Conservation (phyloP, 768 basidiomycete species). For the Postia placenta region DNA sequence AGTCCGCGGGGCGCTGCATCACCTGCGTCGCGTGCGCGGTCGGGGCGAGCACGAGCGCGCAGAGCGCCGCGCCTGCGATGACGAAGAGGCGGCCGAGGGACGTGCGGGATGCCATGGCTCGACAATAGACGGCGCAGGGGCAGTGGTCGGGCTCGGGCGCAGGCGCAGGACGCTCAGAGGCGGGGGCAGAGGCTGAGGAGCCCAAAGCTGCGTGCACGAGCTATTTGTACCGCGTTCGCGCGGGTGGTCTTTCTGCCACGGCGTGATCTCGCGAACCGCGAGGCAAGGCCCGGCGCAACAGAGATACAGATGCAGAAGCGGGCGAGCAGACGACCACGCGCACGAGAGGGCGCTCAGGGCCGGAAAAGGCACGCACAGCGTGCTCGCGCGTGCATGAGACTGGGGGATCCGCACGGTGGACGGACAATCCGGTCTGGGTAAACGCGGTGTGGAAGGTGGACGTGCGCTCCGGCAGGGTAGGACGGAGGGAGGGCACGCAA, state of each 20-base stretch:
- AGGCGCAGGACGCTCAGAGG: neutral
- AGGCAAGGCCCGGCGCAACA: neutral
- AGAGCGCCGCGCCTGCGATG: conserved; percentile 1
- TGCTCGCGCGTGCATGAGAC: neutral
- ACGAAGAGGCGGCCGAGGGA: neutral
- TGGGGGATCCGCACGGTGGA: neutral
- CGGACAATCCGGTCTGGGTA: too few relatives aligned
- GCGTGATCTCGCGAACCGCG: neutral
- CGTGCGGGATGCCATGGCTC: neutral
- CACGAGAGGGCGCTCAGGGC: neutral
- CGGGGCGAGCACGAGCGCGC: conserved; percentile 16
- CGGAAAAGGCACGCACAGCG: too few relatives aligned
- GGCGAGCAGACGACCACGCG: neutral
- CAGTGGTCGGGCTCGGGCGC: neutral
- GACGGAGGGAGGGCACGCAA: too few relatives aligned
- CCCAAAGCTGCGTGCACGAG: neutral
- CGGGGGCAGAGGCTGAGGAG: neutral
- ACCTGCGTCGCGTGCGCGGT: conserved; percentile 35
- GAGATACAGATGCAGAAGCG: neutral
- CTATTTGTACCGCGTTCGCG: neutral
- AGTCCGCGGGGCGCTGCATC: conserved; percentile 47
- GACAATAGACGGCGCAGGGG: neutral
- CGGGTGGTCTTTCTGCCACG: neutral
- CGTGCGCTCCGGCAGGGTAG: too few relatives aligned
- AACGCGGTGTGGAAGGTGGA: too few relatives aligned